Conservation (phyloP, 768 basidiomycete genomes). For the Suillus fuscotomentosus region DNA sequence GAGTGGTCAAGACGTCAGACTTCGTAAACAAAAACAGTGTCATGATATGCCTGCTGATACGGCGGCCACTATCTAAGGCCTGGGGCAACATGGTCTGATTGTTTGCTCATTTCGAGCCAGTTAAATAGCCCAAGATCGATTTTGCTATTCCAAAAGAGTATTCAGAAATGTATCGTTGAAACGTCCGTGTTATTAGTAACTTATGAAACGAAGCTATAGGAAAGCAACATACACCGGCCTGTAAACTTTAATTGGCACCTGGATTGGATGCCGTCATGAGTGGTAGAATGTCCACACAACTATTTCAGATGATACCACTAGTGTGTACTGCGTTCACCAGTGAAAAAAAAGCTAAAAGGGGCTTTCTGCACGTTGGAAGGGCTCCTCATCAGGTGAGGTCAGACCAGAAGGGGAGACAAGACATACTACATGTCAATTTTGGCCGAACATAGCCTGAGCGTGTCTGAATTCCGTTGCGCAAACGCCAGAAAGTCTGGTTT, state of each 20-base stretch:
- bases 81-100: neutral
- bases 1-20: constrained; percentile 7
- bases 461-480: neutral
- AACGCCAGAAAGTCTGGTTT: too few relatives aligned
- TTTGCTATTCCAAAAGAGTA: neutral
- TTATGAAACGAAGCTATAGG: neutral
- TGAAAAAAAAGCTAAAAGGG: too few relatives aligned
- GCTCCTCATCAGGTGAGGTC: neutral
- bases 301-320: neutral
- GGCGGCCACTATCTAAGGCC: neutral
- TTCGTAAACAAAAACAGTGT: constrained; percentile 10
- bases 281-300: neutral
- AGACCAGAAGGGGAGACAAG: neutral
- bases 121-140: neutral
- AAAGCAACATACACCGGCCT: neutral
- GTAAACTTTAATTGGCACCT: too few relatives aligned
- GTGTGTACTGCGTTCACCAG: too few relatives aligned
- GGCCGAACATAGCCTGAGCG: too few relatives aligned
- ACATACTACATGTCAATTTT: too few relatives aligned
- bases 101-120: neutral
- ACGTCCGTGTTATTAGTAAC: neutral
- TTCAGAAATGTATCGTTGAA: neutral
- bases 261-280: neutral
- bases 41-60: constrained; percentile 10
- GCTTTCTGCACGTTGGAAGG: too few relatives aligned